Evolutionary conservation across 176 grass and related monocot genomes (phyloP).

Genomic region (Triticum dicoccoides): DNA sequence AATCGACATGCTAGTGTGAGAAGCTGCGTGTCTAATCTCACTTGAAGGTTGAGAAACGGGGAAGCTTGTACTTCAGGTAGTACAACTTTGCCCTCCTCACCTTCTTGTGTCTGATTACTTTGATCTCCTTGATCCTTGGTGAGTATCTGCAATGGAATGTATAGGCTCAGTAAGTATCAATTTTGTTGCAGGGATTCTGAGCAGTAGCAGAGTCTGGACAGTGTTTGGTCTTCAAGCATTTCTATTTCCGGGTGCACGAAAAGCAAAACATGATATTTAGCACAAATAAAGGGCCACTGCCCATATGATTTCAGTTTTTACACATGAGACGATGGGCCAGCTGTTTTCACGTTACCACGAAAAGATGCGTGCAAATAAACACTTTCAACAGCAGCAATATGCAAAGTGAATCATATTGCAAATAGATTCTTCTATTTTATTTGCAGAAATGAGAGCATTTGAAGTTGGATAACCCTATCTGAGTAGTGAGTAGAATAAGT

Average conservation of each 20-base stretch:
- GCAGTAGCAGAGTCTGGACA: not conserved
- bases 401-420: not conserved
- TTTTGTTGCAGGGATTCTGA: not conserved
- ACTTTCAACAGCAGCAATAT: not conserved
- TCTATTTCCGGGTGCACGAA: not conserved
- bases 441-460: not conserved
- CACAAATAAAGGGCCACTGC: not conserved
- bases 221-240: conserved; percentile 1
- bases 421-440: not conserved
- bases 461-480: not conserved
- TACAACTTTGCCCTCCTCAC: conserved; percentile 96
- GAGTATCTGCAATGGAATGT: conserved; percentile 66
- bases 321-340: not conserved
- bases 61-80: conserved; percentile 92
- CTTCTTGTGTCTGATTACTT: conserved; percentile 87
- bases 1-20: conserved; percentile 30
- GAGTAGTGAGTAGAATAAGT: not conserved
- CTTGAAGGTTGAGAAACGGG: conserved; percentile 96
- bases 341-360: not conserved
- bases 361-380: not conserved
- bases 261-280: not conserved
- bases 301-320: not conserved
- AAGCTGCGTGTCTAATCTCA: conserved; percentile 43
- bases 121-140: conserved; percentile 96
- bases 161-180: not conserved